Conservation (phyloP, 257 asterid species). For the Ocimum tenuiflorum region DNA sequence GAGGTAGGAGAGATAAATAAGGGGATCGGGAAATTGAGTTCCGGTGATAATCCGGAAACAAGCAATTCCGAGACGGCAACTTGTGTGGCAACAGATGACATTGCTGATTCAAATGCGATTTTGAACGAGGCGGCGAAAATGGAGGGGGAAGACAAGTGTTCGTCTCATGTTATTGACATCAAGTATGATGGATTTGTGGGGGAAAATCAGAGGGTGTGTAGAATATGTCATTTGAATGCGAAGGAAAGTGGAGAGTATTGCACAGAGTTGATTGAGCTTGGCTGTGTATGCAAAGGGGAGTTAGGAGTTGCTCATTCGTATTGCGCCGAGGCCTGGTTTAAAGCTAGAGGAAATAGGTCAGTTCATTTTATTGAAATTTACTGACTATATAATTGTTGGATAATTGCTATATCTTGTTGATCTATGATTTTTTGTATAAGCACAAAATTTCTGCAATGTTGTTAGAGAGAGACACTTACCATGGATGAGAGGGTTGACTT, state of each 20-base stretch:
- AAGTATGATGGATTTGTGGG: conserved; percentile 17
- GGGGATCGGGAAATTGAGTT: not conserved
- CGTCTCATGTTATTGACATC: conserved; percentile 36
- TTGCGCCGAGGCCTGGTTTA: conserved; percentile 83
- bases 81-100: not conserved
- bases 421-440: not conserved
- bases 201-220: conserved; percentile 41
- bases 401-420: not conserved
- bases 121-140: conserved; percentile 11
- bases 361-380: not conserved
- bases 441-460: no score
- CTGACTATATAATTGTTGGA: not conserved
- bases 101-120: conserved; percentile 19
- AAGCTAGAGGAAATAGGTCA: conserved; percentile 63
- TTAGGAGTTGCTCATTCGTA: conserved; percentile 61
- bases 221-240: conserved; percentile 69
- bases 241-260: conserved; percentile 34
- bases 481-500: not conserved
- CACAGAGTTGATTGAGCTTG: conserved; percentile 63
- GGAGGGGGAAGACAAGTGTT: conserved; percentile 19
- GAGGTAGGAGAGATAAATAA: conserved; percentile 16
- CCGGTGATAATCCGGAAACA: conserved; percentile 1
- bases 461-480: not conserved
- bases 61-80: conserved; percentile 16
- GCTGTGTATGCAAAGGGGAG: conserved; percentile 92